phyloP scores from a whole-genome alignment of 2,329 filamentous ascomycete genomes.

The Rugonectria rugulosa region DNA sequence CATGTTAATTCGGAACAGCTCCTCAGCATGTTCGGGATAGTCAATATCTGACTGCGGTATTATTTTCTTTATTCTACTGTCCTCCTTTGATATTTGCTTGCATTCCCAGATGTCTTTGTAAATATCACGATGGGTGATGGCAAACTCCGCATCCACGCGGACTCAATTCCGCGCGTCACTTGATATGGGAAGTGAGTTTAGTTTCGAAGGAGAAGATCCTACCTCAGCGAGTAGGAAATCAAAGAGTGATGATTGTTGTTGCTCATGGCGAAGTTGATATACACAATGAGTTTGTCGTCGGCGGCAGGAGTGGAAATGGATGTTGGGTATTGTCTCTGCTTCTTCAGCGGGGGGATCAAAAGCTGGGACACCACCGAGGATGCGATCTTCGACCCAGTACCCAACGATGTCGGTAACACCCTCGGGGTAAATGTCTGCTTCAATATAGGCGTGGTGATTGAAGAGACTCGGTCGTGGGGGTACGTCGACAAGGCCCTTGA shows the following conservation, averaged over 20 bases:
- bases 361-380: slow-evolving; percentile 16
- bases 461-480: slow-evolving; percentile 18
- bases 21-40: slow-evolving; percentile 14
- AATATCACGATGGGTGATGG: slow-evolving; percentile 16
- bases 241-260: slow-evolving; percentile 12
- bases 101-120: slow-evolving; percentile 29
- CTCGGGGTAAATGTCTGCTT: slow-evolving; percentile 25
- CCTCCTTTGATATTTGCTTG: slow-evolving; percentile 1
- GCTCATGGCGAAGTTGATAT: slow-evolving; percentile 23
- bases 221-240: slow-evolving; percentile 12
- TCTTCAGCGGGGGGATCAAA: slow-evolving; percentile 8
- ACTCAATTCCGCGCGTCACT: slow-evolving; percentile 13
- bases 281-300: slow-evolving; percentile 20
- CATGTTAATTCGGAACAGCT: slow-evolving; percentile 11
- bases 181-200: slow-evolving; percentile 13
- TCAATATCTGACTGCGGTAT: slow-evolving; percentile 22
- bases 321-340: background rate
- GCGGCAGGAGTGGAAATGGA: slow-evolving; percentile 24
- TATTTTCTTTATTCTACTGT: slow-evolving; percentile 9
- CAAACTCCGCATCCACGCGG: slow-evolving; percentile 16
- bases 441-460: slow-evolving; percentile 19
- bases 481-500: slow-evolving; percentile 1
- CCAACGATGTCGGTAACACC: slow-evolving; percentile 19
- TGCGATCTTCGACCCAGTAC: slow-evolving; percentile 26
- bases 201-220: background rate